Percentiles rank a stretch among this genome's conserved stretches.
Evolutionary conservation across 768 basidiomycete genomes (phyloP).

Genomic region (Russula virescens): DNA sequence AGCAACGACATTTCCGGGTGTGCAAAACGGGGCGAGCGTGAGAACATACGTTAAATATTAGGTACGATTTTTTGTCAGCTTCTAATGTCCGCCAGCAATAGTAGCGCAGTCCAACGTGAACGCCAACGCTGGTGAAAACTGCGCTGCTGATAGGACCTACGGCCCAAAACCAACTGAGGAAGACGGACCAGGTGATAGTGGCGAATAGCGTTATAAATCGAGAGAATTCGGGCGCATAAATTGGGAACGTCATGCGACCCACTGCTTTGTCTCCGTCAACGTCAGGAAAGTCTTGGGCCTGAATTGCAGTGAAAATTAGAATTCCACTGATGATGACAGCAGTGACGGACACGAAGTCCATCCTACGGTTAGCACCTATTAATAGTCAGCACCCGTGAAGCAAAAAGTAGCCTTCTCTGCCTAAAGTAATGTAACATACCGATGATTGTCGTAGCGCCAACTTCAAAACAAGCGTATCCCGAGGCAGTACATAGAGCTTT

Average conservation of each 20-base stretch:
- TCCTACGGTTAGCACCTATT: constrained; percentile 1
- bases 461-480: constrained; percentile 26
- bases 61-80: constrained; percentile 24
- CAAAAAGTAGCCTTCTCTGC: background rate
- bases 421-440: constrained; percentile 7
- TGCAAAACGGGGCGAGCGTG: background rate
- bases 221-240: constrained; percentile 24
- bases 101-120: constrained; percentile 24
- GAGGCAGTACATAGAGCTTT: constrained; percentile 24
- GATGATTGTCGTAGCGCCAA: constrained; percentile 22
- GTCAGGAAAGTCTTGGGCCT: constrained; percentile 28
- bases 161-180: constrained; percentile 24
- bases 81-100: constrained; percentile 15
- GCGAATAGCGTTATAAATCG: constrained; percentile 23
- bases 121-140: constrained; percentile 20
- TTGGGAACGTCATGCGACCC: constrained; percentile 27
- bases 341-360: constrained; percentile 20
- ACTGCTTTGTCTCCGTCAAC: constrained; percentile 25
- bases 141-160: constrained; percentile 19
- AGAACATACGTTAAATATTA: constrained; percentile 26
- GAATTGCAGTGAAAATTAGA: constrained; percentile 26
- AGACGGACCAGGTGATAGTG: constrained; percentile 25
- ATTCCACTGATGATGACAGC: constrained; percentile 22
- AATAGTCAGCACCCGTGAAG: background rate
- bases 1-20: constrained; percentile 12